These are phyloP conservation scores for Mycena vulgaris DNA, from an alignment of 768 basidiomycete species.

Conservation along the genomic window DNA sequence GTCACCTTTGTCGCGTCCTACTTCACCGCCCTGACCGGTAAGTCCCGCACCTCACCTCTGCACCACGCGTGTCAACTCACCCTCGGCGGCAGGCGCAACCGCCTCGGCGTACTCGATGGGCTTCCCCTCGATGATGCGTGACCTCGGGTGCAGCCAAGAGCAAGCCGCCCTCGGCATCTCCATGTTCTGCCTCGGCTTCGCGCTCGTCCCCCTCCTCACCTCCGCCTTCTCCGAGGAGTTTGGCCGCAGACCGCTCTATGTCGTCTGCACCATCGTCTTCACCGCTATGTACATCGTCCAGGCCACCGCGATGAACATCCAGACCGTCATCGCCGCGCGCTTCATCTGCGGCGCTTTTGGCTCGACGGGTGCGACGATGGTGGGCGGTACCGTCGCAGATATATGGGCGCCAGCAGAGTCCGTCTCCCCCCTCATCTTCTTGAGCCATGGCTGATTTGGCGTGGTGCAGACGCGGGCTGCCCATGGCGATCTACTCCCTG, in stretches of 20 bases:
- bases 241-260: slow-evolving; percentile 64
- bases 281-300: slow-evolving; percentile 32
- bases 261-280: slow-evolving; percentile 57
- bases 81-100: too few species aligned
- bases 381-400: slow-evolving; percentile 68
- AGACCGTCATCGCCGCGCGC: slow-evolving; percentile 58
- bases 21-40: slow-evolving; percentile 51
- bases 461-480: slow-evolving; percentile 67
- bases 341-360: slow-evolving; percentile 65
- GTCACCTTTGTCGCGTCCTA: slow-evolving; percentile 54
- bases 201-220: slow-evolving; percentile 65
- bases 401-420: slow-evolving; percentile 65
- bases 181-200: slow-evolving; percentile 66
- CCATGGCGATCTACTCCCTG: slow-evolving; percentile 71
- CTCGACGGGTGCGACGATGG: slow-evolving; percentile 68
- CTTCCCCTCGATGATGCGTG: slow-evolving; percentile 60
- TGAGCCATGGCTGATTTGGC: background rate
- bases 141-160: slow-evolving; percentile 49
- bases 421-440: slow-evolving; percentile 20
- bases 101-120: slow-evolving; percentile 58
- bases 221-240: slow-evolving; percentile 73
- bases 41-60: too few species aligned
- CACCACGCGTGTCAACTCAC: too few species aligned
- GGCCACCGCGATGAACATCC: slow-evolving; percentile 5
- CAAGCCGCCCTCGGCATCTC: slow-evolving; percentile 53